Evolutionary conservation across 169 alveolate species (phyloP).

Genomic region (Pseudocohnilembus persalinus): DNA sequence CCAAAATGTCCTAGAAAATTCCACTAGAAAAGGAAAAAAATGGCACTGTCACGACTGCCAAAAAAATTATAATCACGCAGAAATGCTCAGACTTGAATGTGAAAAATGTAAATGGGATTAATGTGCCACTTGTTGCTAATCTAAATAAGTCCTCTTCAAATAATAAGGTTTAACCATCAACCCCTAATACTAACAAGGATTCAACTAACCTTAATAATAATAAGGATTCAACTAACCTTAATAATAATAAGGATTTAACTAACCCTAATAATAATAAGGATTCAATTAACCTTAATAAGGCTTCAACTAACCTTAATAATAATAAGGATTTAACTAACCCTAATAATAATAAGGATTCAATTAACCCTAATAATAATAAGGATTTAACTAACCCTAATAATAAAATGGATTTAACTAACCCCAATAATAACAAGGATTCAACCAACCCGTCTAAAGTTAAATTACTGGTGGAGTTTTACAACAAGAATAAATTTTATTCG

Average conservation of each 20-base stretch:
- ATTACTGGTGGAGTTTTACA: too few relatives aligned
- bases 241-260: background rate
- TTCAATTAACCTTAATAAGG: background rate
- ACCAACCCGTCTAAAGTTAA: too few relatives aligned
- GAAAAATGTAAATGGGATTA: too few relatives aligned
- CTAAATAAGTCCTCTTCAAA: too few relatives aligned
- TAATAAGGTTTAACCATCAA: background rate
- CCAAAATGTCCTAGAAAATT: background rate
- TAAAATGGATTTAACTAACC: too few relatives aligned
- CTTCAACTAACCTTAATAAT: background rate
- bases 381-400: too few relatives aligned
- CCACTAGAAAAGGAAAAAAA: background rate
- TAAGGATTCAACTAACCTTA: background rate
- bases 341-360: too few relatives aligned
- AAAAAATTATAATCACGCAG: background rate
- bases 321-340: background rate
- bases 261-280: background rate
- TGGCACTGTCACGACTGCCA: background rate
- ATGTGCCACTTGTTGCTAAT: background rate
- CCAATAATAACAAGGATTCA: too few relatives aligned
- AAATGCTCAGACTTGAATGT: background rate
- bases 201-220: background rate
- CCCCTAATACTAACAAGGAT: background rate
- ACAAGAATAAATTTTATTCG: too few relatives aligned
- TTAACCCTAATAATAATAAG: too few relatives aligned